Percentiles rank a stretch among this genome's conserved stretches.
Conservation (phyloP, 1,284 basidiomycete genomes). For the Puccinia horiana region DNA sequence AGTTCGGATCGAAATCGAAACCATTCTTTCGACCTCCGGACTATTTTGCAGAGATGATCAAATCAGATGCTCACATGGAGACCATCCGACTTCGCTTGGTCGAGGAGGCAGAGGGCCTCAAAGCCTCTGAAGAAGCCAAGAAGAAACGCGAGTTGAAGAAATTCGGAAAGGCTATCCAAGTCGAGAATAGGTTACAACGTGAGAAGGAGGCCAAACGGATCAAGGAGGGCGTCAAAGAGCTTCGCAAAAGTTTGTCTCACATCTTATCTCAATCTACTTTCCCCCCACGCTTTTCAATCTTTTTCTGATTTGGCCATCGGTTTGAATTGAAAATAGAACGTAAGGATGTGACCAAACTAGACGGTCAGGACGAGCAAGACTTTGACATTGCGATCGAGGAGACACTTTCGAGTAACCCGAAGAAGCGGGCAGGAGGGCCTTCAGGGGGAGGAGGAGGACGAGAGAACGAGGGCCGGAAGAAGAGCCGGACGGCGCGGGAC, state of each 20-base stretch:
- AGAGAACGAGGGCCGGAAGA: constrained; percentile 26
- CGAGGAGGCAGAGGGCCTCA: constrained; percentile 66
- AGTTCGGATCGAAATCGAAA: constrained; percentile 69
- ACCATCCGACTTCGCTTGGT: constrained; percentile 85
- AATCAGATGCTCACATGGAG: constrained; percentile 97
- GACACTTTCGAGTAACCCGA: constrained; percentile 37
- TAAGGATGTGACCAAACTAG: constrained; percentile 41
- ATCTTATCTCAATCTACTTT: not conserved
- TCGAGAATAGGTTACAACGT: constrained; percentile 41
- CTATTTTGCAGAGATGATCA: constrained; percentile 99
- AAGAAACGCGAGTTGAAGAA: constrained; percentile 47
- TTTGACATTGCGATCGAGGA: constrained; percentile 48
- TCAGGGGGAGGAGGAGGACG: not conserved
- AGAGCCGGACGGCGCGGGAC: constrained; percentile 34
- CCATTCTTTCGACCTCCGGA: constrained; percentile 86
- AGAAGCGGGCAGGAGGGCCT: not conserved
- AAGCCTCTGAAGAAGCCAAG: constrained; percentile 46
- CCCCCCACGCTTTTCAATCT: not conserved
- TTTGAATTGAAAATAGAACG: constrained; percentile 36
- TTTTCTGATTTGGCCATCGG: not conserved
- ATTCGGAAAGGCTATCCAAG: constrained; percentile 48
- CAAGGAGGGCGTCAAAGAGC: constrained; percentile 47
- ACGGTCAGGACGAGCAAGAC: constrained; percentile 29
- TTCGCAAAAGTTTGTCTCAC: constrained; percentile 43
- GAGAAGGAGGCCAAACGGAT: constrained; percentile 46